Evolutionary conservation across 805 yeast genomes (phyloP).

Genomic region (Cyberlindnera euphorbiae): DNA sequence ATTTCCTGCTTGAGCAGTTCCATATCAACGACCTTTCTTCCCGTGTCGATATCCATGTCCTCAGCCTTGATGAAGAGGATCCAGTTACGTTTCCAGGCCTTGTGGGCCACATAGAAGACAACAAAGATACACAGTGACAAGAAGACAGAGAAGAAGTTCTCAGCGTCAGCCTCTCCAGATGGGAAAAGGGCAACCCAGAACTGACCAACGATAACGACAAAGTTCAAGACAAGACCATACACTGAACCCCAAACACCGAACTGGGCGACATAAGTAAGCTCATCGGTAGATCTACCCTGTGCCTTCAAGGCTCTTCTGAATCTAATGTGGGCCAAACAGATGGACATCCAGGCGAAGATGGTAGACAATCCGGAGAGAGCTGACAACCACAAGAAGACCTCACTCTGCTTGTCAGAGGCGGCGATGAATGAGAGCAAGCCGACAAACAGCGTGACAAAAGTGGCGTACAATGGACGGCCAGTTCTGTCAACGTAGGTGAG

Average conservation of each 20-base stretch:
- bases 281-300: conserved; percentile 61
- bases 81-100: conserved; percentile 44
- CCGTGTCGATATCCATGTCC: conserved; percentile 29
- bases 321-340: conserved; percentile 55
- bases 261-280: conserved; percentile 62
- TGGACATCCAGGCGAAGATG: conserved; percentile 59
- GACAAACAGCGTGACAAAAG: conserved; percentile 43
- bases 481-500: conserved; percentile 58
- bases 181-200: conserved; percentile 84
- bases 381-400: conserved; percentile 59
- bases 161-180: conserved; percentile 46
- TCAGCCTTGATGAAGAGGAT: conserved; percentile 36
- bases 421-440: conserved; percentile 58
- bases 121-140: conserved; percentile 61
- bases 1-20: conserved; percentile 48
- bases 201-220: conserved; percentile 64
- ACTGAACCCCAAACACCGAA: conserved; percentile 65
- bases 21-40: conserved; percentile 53
- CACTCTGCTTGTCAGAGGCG: conserved; percentile 46
- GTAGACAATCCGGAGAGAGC: conserved; percentile 62
- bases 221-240: conserved; percentile 54
- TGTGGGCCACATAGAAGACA: conserved; percentile 52
- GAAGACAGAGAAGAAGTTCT: conserved; percentile 59
- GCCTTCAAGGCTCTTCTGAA: conserved; percentile 58
- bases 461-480: conserved; percentile 64